These are phyloP conservation scores for Chaetothyriales sp. DNA, from an alignment of 2,329 filamentous ascomycete genomes.

Conservation along the genomic window DNA sequence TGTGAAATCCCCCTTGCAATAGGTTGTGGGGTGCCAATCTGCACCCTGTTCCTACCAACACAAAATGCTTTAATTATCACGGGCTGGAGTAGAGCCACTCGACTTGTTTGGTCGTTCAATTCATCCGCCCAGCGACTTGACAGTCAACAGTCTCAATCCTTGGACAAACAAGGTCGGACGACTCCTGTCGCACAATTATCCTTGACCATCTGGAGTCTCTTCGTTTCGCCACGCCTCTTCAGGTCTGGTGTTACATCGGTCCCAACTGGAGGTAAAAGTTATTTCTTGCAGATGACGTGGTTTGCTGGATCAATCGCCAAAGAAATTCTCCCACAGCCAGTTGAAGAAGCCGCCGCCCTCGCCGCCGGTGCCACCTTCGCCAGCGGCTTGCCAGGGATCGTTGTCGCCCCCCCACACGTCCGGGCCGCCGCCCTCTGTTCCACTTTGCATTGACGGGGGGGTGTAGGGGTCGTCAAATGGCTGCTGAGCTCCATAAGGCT, in stretches of 20 bases:
- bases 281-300: not conserved
- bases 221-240: no score
- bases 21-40: no score
- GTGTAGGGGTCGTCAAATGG: slow-evolving; percentile 10
- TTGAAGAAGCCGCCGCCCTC: slow-evolving; percentile 20
- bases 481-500: slow-evolving; percentile 1
- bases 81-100: no score
- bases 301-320: slow-evolving; percentile 1
- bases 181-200: no score
- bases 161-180: no score
- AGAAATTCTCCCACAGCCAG: slow-evolving; percentile 15
- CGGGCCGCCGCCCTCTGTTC: slow-evolving; percentile 14
- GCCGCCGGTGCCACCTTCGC: slow-evolving; percentile 19
- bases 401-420: slow-evolving; percentile 23
- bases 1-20: no score
- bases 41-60: no score
- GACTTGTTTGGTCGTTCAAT: no score
- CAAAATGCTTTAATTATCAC: no score
- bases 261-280: not conserved
- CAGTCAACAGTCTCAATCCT: no score
- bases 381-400: slow-evolving; percentile 19
- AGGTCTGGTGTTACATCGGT: not conserved
- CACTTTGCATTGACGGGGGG: slow-evolving; percentile 20
- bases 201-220: no score
- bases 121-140: no score